Evolutionary conservation across 192 early-diverging fungal species (phyloP).

Genomic region (Rhizoclosmatium sp.): DNA sequence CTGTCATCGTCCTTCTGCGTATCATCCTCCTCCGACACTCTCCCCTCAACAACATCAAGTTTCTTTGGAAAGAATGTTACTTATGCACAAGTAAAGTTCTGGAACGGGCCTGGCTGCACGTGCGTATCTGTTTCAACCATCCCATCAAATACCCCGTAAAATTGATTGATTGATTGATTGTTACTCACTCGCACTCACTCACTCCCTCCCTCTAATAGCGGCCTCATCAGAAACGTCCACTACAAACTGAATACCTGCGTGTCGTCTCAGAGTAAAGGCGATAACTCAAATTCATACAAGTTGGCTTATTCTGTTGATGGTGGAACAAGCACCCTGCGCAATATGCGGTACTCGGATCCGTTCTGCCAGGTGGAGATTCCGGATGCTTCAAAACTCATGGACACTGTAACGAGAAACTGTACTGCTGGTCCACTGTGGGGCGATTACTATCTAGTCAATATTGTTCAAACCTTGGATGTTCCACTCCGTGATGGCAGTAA

Average conservation of each 20-base stretch:
- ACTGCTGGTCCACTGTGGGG: not conserved
- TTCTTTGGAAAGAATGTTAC: not conserved
- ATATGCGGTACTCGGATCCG: not conserved
- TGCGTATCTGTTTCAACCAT: not conserved
- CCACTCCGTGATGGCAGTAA: not conserved
- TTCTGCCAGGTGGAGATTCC: not conserved
- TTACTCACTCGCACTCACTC: not conserved
- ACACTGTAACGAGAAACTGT: not conserved
- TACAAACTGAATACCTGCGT: not conserved
- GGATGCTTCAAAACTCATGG: not conserved
- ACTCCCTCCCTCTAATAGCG: not conserved
- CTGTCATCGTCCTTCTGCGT: not conserved
- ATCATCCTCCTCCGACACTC: not conserved
- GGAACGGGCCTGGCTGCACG: not conserved
- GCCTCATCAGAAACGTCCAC: not conserved
- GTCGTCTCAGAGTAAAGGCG: not conserved
- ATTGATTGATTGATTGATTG: not conserved
- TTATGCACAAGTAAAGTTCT: conserved; percentile 9
- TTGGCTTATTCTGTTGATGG: not conserved
- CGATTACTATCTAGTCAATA: not conserved
- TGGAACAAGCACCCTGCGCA: not conserved
- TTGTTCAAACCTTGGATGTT: not conserved
- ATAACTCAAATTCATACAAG: not conserved
- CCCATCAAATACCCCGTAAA: no score
- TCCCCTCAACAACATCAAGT: not conserved